Evolutionary conservation across 1,284 basidiomycete species (phyloP).

Genomic region (Trichosporon sp.): DNA sequence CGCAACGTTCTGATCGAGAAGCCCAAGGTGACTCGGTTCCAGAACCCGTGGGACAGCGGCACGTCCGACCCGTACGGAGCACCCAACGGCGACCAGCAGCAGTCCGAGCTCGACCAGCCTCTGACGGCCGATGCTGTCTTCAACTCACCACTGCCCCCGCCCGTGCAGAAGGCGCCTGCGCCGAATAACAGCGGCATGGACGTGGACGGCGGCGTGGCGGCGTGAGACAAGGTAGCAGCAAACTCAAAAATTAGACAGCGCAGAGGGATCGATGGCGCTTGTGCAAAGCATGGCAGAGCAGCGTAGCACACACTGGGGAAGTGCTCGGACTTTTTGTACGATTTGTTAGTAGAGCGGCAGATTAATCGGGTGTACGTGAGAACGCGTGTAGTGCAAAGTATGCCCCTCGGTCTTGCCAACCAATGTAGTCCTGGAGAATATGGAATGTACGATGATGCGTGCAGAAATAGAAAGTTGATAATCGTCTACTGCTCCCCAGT

Average conservation of each 20-base stretch:
- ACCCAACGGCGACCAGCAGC: neutral
- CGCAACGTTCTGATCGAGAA: slow-evolving; percentile 83
- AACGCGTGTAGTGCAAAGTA: too few relatives aligned
- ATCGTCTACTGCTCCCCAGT: too few relatives aligned
- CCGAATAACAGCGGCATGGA: slow-evolving; percentile 30
- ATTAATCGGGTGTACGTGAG: slow-evolving; percentile 1
- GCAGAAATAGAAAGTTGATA: too few relatives aligned
- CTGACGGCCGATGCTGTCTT: slow-evolving; percentile 10
- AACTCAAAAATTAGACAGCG: neutral
- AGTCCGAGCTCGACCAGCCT: slow-evolving; percentile 11
- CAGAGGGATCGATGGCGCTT: neutral
- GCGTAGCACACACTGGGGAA: neutral
- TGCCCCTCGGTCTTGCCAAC: neutral
- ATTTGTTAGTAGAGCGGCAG: slow-evolving; percentile 1
- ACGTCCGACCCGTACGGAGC: slow-evolving; percentile 1
- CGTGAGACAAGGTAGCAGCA: slow-evolving; percentile 1
- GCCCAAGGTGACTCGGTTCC: slow-evolving; percentile 78
- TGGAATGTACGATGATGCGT: slow-evolving; percentile 2
- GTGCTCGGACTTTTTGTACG: neutral
- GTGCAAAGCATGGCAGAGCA: neutral
- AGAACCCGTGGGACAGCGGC: slow-evolving; percentile 42
- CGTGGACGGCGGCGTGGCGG: slow-evolving; percentile 24
- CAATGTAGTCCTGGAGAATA: slow-evolving; percentile 2
- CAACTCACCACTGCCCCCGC: slow-evolving; percentile 38
- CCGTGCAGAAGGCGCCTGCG: slow-evolving; percentile 31